These are phyloP conservation scores for Myxozyma lipomycoides DNA, from an alignment of 805 yeast genomes.

Conservation along the genomic window DNA sequence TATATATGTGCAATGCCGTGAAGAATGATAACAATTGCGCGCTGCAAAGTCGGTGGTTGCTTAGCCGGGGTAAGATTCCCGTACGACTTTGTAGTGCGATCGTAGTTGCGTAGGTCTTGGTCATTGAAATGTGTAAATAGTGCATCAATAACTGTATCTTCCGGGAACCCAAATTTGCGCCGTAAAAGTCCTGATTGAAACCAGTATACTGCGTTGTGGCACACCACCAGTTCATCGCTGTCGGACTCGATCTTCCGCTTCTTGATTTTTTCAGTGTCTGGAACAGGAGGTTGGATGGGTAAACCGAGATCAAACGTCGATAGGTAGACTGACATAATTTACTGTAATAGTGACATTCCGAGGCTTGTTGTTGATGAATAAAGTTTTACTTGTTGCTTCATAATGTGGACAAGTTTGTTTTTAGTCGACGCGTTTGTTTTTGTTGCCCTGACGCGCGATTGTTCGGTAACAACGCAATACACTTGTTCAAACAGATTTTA, in stretches of 20 bases:
- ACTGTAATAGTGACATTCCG: too few species aligned
- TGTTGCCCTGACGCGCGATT: too few species aligned
- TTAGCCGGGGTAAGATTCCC: not conserved
- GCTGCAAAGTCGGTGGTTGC: slow-evolving; percentile 5
- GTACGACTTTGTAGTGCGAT: not conserved
- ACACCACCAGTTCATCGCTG: slow-evolving; percentile 39
- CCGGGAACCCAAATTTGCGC: slow-evolving; percentile 49
- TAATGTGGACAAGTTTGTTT: too few species aligned
- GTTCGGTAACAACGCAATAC: too few species aligned
- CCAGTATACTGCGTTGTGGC: slow-evolving; percentile 45
- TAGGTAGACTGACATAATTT: too few species aligned
- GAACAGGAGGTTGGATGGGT: too few species aligned
- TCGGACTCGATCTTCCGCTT: not conserved
- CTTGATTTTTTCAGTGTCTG: not conserved
- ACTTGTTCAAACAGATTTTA: too few species aligned
- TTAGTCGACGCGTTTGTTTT: too few species aligned
- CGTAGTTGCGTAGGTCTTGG: slow-evolving; percentile 1
- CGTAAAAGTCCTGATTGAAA: slow-evolving; percentile 49
- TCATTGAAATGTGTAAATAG: slow-evolving; percentile 53
- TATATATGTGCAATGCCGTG: slow-evolving; percentile 60
- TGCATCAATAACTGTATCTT: slow-evolving; percentile 51
- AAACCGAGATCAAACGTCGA: too few species aligned
- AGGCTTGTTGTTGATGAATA: too few species aligned
- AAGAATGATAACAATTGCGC: slow-evolving; percentile 58
- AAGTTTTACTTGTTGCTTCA: too few species aligned